Evolutionary conservation across 2,329 filamentous ascomycete genomes (phyloP).

Genomic region (Aspergillus nomiae): DNA sequence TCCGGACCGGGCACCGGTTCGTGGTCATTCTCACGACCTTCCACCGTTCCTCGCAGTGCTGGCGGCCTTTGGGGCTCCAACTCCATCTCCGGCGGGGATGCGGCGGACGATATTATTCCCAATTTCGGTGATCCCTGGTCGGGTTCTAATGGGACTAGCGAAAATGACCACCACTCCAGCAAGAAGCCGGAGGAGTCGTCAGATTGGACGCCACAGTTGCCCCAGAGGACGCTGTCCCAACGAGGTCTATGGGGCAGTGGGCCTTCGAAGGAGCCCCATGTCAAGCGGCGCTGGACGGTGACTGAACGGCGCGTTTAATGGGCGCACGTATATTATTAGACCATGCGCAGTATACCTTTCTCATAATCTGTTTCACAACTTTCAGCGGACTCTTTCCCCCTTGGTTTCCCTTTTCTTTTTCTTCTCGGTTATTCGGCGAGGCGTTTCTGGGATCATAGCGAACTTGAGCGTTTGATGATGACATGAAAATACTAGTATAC

Average conservation of each 20-base stretch:
- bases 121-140: constrained; percentile 36
- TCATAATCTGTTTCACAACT: too few relatives aligned
- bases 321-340: neutral
- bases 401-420: neutral
- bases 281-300: constrained; percentile 43
- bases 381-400: too few relatives aligned
- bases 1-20: constrained; percentile 18
- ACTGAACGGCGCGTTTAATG: constrained; percentile 30
- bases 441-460: neutral
- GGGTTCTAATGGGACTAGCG: constrained; percentile 8
- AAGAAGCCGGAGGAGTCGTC: constrained; percentile 5
- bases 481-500: neutral
- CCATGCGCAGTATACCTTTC: too few relatives aligned
- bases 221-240: constrained; percentile 34
- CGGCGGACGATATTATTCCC: constrained; percentile 37
- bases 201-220: constrained; percentile 24
- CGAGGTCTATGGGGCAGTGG: constrained; percentile 42
- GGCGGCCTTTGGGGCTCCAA: constrained; percentile 41
- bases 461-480: neutral
- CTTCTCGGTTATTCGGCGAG: neutral
- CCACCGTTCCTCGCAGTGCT: constrained; percentile 23
- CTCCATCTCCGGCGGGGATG: constrained; percentile 20
- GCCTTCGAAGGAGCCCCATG: constrained; percentile 26
- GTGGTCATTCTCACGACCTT: constrained; percentile 28
- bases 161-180: neutral